phyloP scores from a whole-genome alignment of 2,329 filamentous ascomycete species.

The Neoarthrinium moseri region DNA sequence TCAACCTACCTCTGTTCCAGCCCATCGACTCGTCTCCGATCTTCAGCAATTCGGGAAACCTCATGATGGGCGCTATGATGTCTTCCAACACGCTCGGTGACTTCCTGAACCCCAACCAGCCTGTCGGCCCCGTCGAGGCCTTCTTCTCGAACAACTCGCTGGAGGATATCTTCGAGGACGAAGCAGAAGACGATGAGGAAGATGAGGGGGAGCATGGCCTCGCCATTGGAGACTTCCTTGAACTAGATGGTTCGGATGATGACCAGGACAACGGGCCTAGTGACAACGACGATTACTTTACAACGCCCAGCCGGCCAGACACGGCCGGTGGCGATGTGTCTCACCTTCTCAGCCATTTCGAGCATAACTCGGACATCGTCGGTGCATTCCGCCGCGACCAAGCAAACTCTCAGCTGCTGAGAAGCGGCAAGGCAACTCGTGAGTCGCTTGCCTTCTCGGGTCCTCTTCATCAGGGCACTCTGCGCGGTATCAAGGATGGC shows the following conservation, averaged over 20 bases:
- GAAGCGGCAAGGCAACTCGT: conserved; percentile 59
- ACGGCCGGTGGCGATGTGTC: conserved; percentile 49
- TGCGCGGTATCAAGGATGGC: conserved; percentile 64
- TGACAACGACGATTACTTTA: conserved; percentile 43
- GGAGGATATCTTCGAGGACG: conserved; percentile 49
- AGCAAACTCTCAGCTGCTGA: conserved; percentile 59
- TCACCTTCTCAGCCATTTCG: conserved; percentile 64
- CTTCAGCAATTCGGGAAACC: conserved; percentile 66
- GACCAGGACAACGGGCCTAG: conserved; percentile 45
- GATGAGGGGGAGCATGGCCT: conserved; percentile 65
- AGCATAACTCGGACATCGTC: conserved; percentile 65
- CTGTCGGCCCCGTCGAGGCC: conserved; percentile 72
- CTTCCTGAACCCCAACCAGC: conserved; percentile 56
- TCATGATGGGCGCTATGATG: conserved; percentile 77
- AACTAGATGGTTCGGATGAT: conserved; percentile 60
- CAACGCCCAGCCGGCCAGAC: conserved; percentile 51
- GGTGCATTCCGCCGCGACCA: conserved; percentile 75
- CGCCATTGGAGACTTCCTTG: conserved; percentile 72
- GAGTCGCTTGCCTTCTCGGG: conserved; percentile 63
- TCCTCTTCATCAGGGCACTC: conserved; percentile 58
- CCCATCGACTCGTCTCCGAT: conserved; percentile 48
- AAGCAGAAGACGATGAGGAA: conserved; percentile 49
- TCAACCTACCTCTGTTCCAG: conserved; percentile 45
- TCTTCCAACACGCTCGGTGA: conserved; percentile 55
- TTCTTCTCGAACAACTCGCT: conserved; percentile 67